Percentiles rank a stretch among this genome's conserved stretches.
These are phyloP conservation scores for Acanthamoeba lenticulata DNA, from an alignment of 208 protist genomes.

Conservation along the genomic window DNA sequence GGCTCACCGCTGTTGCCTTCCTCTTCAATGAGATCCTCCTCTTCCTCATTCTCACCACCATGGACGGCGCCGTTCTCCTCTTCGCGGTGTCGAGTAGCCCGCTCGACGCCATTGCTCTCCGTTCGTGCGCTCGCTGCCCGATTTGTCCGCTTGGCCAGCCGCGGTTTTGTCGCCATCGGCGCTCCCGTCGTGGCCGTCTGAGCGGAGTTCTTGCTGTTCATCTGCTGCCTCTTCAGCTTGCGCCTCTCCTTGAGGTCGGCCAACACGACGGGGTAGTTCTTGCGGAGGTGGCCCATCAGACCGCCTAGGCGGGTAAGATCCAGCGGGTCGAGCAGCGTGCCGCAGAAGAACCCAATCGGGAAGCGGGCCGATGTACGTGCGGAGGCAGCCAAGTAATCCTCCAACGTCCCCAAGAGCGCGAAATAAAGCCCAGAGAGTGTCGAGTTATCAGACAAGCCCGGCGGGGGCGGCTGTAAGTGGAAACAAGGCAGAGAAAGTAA, in stretches of 20 bases:
- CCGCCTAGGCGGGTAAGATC: conserved; percentile 18
- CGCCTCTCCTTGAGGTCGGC: background rate
- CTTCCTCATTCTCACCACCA: background rate
- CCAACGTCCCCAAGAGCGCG: background rate
- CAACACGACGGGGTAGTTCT: background rate
- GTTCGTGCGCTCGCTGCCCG: background rate
- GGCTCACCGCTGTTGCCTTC: background rate
- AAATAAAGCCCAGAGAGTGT: background rate
- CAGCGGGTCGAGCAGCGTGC: background rate
- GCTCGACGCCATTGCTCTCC: background rate
- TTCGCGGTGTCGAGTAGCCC: background rate
- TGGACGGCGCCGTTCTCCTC: background rate
- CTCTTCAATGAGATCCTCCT: background rate
- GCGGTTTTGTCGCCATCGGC: no score
- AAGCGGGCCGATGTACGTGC: background rate
- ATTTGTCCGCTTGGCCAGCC: background rate
- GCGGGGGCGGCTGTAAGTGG: background rate
- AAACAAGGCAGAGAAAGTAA: background rate
- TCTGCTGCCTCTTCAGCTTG: no score
- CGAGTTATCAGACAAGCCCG: background rate
- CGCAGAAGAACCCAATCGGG: background rate
- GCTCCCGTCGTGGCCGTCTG: no score
- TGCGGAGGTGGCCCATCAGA: background rate
- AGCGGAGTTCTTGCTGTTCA: no score
- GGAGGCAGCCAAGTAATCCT: background rate